These are phyloP conservation scores for Pichia kluyveri DNA, from an alignment of 805 yeast genomes.

Conservation along the genomic window DNA sequence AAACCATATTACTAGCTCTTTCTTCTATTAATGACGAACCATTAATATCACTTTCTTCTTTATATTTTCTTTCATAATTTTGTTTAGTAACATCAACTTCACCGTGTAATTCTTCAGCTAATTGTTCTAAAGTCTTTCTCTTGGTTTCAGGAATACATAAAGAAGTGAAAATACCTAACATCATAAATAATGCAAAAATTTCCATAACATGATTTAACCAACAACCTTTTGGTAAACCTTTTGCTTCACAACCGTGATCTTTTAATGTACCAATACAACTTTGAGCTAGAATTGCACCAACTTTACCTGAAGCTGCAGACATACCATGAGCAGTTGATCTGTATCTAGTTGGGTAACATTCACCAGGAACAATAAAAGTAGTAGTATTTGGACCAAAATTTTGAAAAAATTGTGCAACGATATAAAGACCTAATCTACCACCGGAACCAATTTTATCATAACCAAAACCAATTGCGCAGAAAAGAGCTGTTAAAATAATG, in stretches of 20 bases:
- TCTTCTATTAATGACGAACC: constrained; percentile 2
- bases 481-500: constrained; percentile 55
- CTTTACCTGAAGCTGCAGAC: constrained; percentile 86
- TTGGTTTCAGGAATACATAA: constrained; percentile 81
- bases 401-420: constrained; percentile 78
- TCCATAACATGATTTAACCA: constrained; percentile 90
- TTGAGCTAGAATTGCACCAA: constrained; percentile 91
- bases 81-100: constrained; percentile 42
- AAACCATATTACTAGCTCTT: constrained; percentile 2
- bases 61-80: background rate
- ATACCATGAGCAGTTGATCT: constrained; percentile 94
- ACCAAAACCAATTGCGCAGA: constrained; percentile 78
- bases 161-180: constrained; percentile 60
- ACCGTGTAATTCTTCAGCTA: constrained; percentile 73
- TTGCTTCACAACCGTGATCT: constrained; percentile 65
- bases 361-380: constrained; percentile 87
- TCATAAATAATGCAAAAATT: constrained; percentile 87
- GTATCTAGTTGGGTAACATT: constrained; percentile 87
- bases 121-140: constrained; percentile 82
- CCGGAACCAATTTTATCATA: constrained; percentile 58
- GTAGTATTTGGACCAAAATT: constrained; percentile 93
- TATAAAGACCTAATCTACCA: constrained; percentile 69
- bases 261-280: constrained; percentile 78
- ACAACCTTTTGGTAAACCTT: constrained; percentile 46
- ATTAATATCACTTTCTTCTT: background rate